A percentile compares a stretch with the other conserved stretches of the same genome.
Evolutionary conservation across 2,329 filamentous ascomycete species (phyloP).

Genomic region (Trichoderma citrinoviride): DNA sequence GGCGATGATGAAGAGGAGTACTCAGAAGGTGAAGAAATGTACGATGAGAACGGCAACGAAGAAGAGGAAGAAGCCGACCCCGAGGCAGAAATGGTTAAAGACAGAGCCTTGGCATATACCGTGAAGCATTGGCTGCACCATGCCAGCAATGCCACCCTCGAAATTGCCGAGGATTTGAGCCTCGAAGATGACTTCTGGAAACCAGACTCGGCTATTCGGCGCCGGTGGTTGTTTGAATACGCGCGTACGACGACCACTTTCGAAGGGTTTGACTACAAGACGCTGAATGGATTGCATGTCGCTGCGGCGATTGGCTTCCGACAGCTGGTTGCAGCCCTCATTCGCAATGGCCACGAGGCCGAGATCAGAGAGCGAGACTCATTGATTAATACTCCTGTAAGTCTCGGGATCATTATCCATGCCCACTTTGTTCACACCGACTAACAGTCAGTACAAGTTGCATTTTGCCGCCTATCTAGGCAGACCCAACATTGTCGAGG

Average conservation of each 20-base stretch:
- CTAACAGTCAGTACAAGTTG: slow-evolving; percentile 24
- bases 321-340: slow-evolving; percentile 38
- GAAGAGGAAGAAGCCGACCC: slow-evolving; percentile 27
- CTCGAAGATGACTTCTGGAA: slow-evolving; percentile 41
- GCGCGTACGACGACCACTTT: slow-evolving; percentile 34
- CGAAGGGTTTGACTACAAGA: slow-evolving; percentile 30
- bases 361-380: slow-evolving; percentile 37
- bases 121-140: slow-evolving; percentile 44
- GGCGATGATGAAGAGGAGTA: background rate
- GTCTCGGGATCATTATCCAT: slow-evolving; percentile 2
- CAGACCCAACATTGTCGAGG: slow-evolving; percentile 37
- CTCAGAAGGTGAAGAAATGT: background rate
- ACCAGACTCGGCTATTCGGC: slow-evolving; percentile 35
- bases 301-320: slow-evolving; percentile 40
- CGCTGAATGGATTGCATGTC: slow-evolving; percentile 39
- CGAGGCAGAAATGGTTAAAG: slow-evolving; percentile 31
- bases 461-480: slow-evolving; percentile 34
- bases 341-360: slow-evolving; percentile 38
- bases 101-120: slow-evolving; percentile 36
- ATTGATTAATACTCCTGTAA: slow-evolving; percentile 36
- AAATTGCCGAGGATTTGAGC: slow-evolving; percentile 43
- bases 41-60: background rate
- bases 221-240: slow-evolving; percentile 40
- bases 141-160: slow-evolving; percentile 41
- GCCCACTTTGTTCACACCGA: no score